Base-by-base conservation (phyloP, 2,329 filamentous ascomycete species). In the Pseudogymnoascus sp. region DNA sequence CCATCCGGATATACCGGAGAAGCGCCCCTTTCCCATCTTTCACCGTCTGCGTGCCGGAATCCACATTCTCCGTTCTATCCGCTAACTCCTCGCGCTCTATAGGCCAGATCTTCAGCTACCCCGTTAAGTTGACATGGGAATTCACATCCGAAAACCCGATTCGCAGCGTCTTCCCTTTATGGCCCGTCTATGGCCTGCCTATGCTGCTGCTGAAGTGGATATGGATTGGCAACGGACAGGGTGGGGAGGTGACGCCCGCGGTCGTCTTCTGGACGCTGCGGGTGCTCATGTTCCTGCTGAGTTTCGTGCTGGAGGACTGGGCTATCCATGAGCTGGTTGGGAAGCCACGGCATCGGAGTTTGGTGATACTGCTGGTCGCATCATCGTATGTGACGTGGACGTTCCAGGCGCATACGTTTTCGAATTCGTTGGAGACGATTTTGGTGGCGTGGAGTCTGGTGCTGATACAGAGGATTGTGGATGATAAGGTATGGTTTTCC, bases 341-440 rank as follows among this genome's bases (percentile, higher is more conserved):
- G 66, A 89, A 88, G 40, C 86, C 86, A 66, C 87, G 87, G 65
- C 79, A 84, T 71, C 87, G 91, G 67, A 85, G 85, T 69, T 80
- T 88, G 63, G 91, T 92, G 9, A 84, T 96, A 50, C 80, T 96
- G 53, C 82, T 99, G 64, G 89, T 97, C 65, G 92, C 93, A 53
- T 97, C 93, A 29, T 97, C 92, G 26, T 99, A 97, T 77, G 93
- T 97, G 69, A 99, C 95, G 59, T 99, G 95, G 93, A 97, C 93
- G 50, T 96, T 93, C 77, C 95, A 99, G 77, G 95, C 91, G 17
- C 95, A 99, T 77, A 97, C 95, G 11, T 97, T 99, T 75, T 97
- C 93, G 67, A 99, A 99, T 77, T 96, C 93, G 66, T 84, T 97
- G 68, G 95, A 99, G 79, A 97, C 95, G 2, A 80, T 99, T 69